Conservation (phyloP, 2,329 filamentous ascomycete species). For the Colletotrichum trifolii region DNA sequence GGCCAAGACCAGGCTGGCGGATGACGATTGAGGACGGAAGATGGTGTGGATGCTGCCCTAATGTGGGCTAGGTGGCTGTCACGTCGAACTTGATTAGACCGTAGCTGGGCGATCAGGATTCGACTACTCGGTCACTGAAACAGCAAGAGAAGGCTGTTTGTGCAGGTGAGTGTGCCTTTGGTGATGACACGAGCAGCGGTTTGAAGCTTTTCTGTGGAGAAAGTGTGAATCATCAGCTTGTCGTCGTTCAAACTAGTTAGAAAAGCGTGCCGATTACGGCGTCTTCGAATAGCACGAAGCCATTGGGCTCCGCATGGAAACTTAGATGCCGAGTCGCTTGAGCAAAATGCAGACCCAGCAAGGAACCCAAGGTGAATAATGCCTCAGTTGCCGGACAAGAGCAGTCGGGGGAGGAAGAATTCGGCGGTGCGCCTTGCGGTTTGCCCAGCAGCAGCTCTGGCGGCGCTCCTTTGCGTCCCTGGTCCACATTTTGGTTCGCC, state of each 20-base stretch:
- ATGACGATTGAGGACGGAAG: slow-evolving; percentile 12
- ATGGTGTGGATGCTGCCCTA: neutral
- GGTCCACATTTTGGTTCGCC: slow-evolving; percentile 12
- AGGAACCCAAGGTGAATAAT: slow-evolving; percentile 16
- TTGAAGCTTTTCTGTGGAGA: slow-evolving; percentile 23
- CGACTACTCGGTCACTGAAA: slow-evolving; percentile 2
- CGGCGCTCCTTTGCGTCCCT: neutral
- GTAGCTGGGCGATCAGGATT: slow-evolving; percentile 16
- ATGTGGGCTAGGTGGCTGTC: neutral
- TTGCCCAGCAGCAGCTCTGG: slow-evolving; percentile 12
- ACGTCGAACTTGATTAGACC: neutral
- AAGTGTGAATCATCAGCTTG: slow-evolving; percentile 13
- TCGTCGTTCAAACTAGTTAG: neutral
- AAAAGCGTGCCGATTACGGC: slow-evolving; percentile 18
- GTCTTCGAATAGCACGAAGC: slow-evolving; percentile 2
- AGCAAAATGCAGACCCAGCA: slow-evolving; percentile 1
- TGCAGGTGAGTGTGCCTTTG: neutral
- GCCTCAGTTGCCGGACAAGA: slow-evolving; percentile 7
- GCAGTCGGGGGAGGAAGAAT: slow-evolving; percentile 13
- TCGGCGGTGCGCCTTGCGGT: slow-evolving; percentile 30
- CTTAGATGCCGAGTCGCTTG: slow-evolving; percentile 19
- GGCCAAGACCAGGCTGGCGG: slow-evolving; percentile 9
- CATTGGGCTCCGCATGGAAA: neutral
- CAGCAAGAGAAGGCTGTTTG: slow-evolving; percentile 7
- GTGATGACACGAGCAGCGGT: neutral